Percentiles rank a stretch among this genome's conserved stretches.
phyloP scores from a whole-genome alignment of 768 basidiomycete genomes.

The Termitomyces sp. region DNA sequence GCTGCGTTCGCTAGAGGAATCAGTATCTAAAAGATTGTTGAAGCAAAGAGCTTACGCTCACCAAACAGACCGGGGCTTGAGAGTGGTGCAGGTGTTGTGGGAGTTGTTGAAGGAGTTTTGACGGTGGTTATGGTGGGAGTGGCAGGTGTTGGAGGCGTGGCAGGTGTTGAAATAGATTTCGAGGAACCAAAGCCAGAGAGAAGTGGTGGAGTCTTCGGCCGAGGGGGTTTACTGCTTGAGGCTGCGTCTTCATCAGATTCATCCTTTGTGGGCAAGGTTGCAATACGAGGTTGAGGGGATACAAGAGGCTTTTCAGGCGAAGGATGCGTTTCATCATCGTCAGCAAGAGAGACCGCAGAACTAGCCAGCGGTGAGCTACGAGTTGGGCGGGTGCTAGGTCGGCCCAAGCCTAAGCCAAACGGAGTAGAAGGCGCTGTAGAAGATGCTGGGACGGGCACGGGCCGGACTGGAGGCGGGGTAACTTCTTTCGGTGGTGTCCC shows the following conservation, averaged over 20 bases:
- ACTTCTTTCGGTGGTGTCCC: conserved; percentile 53
- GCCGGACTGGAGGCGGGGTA: conserved; percentile 33
- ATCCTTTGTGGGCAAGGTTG: conserved; percentile 29
- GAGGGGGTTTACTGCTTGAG: conserved; percentile 24
- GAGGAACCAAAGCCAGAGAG: conserved; percentile 30
- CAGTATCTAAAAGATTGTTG: neutral
- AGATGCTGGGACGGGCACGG: conserved; percentile 26
- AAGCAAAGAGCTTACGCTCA: neutral
- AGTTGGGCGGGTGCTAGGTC: conserved; percentile 62
- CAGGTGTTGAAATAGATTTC: conserved; percentile 6
- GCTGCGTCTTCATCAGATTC: conserved; percentile 22
- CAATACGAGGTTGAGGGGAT: conserved; percentile 39
- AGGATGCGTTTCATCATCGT: conserved; percentile 37
- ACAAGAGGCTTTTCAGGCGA: conserved; percentile 32
- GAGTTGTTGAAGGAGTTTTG: neutral
- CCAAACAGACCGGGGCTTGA: conserved; percentile 4
- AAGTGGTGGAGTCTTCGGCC: conserved; percentile 52
- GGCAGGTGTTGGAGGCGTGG: neutral
- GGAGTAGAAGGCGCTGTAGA: conserved; percentile 37
- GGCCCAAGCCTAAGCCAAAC: conserved; percentile 48
- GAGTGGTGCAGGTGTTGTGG: neutral
- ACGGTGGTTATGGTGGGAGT: neutral
- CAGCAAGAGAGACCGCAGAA: conserved; percentile 40
- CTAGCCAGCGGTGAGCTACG: conserved; percentile 79
- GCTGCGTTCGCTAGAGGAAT: neutral